Evolutionary conservation across 2,329 filamentous ascomycete genomes (phyloP), one percentile per base, ranked within the genome.

Genomic region (Tolypocladium endophyticum): DNA sequence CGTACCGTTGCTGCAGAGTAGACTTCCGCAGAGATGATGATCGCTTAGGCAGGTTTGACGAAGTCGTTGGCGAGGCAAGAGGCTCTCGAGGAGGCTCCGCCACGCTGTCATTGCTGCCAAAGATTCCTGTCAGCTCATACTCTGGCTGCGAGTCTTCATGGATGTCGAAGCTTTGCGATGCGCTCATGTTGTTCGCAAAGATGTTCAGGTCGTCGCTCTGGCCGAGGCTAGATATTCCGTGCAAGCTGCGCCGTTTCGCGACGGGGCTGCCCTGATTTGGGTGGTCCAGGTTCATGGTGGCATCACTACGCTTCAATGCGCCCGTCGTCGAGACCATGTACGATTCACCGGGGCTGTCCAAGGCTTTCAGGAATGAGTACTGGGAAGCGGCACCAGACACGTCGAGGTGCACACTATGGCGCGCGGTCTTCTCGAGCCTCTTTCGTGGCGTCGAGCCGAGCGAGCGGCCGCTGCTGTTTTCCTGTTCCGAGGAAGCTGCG

Each of bases 251-350:
- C 64, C 94, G 84, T 78, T 97, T 97, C 55, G 92, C 90, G 61
- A 93, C 89, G 0, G 94, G 93, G 69, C 90, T 97, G 65, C 89
- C 89, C 59, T 89, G 80, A 66, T 82, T 87, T 35, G 86, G 81
- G 64, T 90, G 88, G 68, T 96, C 92, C 56, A 95, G 77, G 68
- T 90, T 91, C 89, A 96, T 93, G 57, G 88, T 87, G 52, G 89
- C 88, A 76, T 97, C 93, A 69, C 88, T 93, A 67, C 94, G 87
- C 80, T 97, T 97, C 66, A 97, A 77, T 6, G 93, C 92, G 70
- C 93, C 96, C 7, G 88, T 86, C 39, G 67, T 70, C 41, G 70
- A 64, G 55, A 68, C 64, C 70, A 72, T 71, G 58, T 66, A 67
- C 59, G 62, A 62, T 36, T 74, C 70, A 57, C 59, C 65, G 55